Percentiles rank a stretch among this genome's conserved stretches.
phyloP scores from a whole-genome alignment of 1,284 basidiomycete genomes.

The Mycena citricolor region DNA sequence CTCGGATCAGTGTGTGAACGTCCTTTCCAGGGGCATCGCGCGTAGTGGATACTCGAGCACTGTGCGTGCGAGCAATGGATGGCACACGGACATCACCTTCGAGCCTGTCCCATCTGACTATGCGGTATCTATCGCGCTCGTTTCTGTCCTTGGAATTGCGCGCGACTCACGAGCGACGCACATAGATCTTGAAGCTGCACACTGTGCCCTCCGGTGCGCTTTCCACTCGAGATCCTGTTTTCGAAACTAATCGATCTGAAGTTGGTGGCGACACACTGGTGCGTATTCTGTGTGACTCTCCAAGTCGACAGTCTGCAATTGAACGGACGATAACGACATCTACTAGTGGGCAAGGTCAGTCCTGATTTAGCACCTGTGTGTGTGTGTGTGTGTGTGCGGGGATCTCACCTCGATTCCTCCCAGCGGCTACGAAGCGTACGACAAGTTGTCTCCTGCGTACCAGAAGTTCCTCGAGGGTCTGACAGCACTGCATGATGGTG shows the following conservation, averaged over 20 bases:
- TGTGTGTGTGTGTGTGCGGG: too few species aligned
- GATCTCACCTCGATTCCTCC: not conserved
- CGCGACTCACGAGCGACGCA: not conserved
- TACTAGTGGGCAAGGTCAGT: slow-evolving; percentile 43
- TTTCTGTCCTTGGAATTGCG: slow-evolving; percentile 2
- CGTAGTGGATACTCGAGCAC: slow-evolving; percentile 32
- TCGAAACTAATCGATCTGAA: slow-evolving; percentile 12
- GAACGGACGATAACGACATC: slow-evolving; percentile 51
- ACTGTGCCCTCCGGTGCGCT: slow-evolving; percentile 47
- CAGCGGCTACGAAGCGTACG: slow-evolving; percentile 24
- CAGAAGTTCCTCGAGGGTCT: slow-evolving; percentile 58
- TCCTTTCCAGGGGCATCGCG: slow-evolving; percentile 38
- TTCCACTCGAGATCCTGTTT: slow-evolving; percentile 22
- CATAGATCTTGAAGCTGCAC: slow-evolving; percentile 54
- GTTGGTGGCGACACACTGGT: slow-evolving; percentile 53
- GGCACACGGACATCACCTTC: slow-evolving; percentile 71
- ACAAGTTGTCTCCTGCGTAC: slow-evolving; percentile 44
- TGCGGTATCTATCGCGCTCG: slow-evolving; percentile 35
- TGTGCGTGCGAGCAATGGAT: slow-evolving; percentile 41
- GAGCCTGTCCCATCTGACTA: slow-evolving; percentile 69
- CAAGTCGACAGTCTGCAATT: too few species aligned
- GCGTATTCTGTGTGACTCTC: too few species aligned
- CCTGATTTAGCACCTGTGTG: slow-evolving; percentile 22
- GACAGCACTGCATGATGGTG: slow-evolving; percentile 56
- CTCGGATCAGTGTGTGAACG: not conserved